These are phyloP conservation scores for Stephania cephalantha DNA, from an alignment of 164 flowering plant genomes.

Conservation along the genomic window DNA sequence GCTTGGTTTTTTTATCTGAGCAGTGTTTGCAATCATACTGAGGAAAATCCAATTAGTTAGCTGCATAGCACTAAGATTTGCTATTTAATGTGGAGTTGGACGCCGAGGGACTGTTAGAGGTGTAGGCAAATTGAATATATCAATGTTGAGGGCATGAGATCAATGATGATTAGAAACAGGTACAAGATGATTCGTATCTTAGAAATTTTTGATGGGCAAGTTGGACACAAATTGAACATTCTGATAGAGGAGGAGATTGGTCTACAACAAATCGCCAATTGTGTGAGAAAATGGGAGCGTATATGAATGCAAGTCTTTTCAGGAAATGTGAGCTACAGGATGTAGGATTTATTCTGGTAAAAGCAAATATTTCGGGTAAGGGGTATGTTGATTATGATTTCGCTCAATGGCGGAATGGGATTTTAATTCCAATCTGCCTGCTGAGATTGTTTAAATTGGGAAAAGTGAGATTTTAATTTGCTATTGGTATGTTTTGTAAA, in stretches of 20 bases:
- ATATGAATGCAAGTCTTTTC: background rate
- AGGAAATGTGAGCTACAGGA: background rate
- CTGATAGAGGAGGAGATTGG: background rate
- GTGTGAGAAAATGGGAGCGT: background rate
- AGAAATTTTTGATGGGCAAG: background rate
- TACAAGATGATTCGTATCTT: no score
- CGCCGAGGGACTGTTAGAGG: background rate
- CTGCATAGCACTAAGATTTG: no score
- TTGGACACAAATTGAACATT: background rate
- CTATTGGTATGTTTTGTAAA: background rate
- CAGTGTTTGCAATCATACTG: no score
- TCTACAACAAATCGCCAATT: background rate
- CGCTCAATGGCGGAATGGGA: background rate
- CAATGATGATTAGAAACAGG: no score
- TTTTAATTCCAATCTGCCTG: background rate
- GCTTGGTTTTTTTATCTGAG: no score
- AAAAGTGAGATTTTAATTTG: background rate
- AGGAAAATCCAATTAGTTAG: no score
- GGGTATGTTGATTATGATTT: background rate
- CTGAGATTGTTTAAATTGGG: background rate
- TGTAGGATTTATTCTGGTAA: background rate
- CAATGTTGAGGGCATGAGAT: background rate
- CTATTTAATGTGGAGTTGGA: no score
- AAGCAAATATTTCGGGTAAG: background rate
- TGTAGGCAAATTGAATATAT: background rate